A percentile compares a stretch with the other conserved stretches of the same genome.
phyloP scores from a whole-genome alignment of 2,329 filamentous ascomycete species.

The Furcasterigmium furcatum region DNA sequence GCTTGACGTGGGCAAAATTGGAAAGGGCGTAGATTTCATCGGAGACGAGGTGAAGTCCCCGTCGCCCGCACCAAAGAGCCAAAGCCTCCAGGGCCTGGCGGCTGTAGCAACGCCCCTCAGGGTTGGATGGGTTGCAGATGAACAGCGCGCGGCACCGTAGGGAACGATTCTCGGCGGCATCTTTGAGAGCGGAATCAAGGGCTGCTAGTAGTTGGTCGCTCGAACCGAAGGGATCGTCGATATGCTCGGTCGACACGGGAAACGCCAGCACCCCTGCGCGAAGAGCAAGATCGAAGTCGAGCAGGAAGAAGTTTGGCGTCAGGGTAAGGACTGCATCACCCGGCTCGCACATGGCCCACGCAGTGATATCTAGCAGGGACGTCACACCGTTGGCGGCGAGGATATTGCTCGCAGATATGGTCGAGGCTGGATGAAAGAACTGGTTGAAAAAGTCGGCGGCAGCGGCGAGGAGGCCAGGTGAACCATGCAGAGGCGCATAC shows the following conservation, averaged over 20 bases:
- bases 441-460: constrained; percentile 1
- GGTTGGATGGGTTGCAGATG: constrained; percentile 7
- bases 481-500: neutral
- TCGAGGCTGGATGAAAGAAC: neutral
- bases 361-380: constrained; percentile 5
- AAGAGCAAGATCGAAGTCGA: constrained; percentile 1
- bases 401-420: neutral
- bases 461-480: neutral
- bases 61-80: constrained; percentile 2
- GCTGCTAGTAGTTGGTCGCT: neutral
- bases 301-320: constrained; percentile 6
- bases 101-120: constrained; percentile 1
- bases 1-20: too few relatives aligned
- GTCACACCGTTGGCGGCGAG: constrained; percentile 4
- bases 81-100: neutral
- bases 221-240: constrained; percentile 5
- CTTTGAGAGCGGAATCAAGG: neutral
- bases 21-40: constrained; percentile 6
- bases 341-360: constrained; percentile 2
- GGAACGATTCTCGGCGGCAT: neutral
- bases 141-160: neutral
- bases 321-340: constrained; percentile 2
- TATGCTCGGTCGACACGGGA: neutral
- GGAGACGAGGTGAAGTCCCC: constrained; percentile 2
- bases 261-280: neutral